Conservation (phyloP, 192 early-diverging fungal genomes). For the Coemansia sp. region DNA sequence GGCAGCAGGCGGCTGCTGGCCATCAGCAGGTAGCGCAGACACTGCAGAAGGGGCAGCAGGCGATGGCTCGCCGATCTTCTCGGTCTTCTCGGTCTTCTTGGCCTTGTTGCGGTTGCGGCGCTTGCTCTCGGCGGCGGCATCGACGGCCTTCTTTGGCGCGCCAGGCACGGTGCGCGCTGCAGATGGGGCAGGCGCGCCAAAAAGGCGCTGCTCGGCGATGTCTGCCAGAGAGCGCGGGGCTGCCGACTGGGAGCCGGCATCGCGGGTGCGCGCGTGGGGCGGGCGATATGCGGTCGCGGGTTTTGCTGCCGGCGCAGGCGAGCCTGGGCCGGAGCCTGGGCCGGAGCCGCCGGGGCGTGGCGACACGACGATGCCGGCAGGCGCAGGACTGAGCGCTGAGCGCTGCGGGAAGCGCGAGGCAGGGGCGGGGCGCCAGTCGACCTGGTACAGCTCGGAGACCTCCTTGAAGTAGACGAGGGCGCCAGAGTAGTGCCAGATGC, state of each 20-base stretch:
- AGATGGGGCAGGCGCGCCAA: slow-evolving; percentile 15
- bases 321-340: slow-evolving; percentile 14
- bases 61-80: slow-evolving; percentile 45
- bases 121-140: slow-evolving; percentile 61
- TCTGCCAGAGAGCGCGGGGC: slow-evolving; percentile 44
- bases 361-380: slow-evolving; percentile 47
- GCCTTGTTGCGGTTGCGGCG: slow-evolving; percentile 76
- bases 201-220: slow-evolving; percentile 35
- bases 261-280: slow-evolving; percentile 61
- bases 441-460: slow-evolving; percentile 86
- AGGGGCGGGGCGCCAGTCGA: slow-evolving; percentile 66
- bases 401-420: slow-evolving; percentile 75
- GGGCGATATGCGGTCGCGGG: slow-evolving; percentile 66
- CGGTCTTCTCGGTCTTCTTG: slow-evolving; percentile 62
- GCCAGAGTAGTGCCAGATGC: slow-evolving; percentile 95
- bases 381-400: slow-evolving; percentile 69
- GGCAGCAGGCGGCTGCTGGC: slow-evolving; percentile 4
- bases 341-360: slow-evolving; percentile 1
- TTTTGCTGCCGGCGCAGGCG: slow-evolving; percentile 21
- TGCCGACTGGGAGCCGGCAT: slow-evolving; percentile 6
- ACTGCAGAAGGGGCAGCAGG: slow-evolving; percentile 39
- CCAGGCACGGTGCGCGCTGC: slow-evolving; percentile 21
- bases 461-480: slow-evolving; percentile 71
- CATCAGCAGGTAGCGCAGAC: background rate
- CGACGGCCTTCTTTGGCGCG: slow-evolving; percentile 36